Evolutionary conservation across 768 basidiomycete species (phyloP).

Genomic region (Pleurotus ostreatus): DNA sequence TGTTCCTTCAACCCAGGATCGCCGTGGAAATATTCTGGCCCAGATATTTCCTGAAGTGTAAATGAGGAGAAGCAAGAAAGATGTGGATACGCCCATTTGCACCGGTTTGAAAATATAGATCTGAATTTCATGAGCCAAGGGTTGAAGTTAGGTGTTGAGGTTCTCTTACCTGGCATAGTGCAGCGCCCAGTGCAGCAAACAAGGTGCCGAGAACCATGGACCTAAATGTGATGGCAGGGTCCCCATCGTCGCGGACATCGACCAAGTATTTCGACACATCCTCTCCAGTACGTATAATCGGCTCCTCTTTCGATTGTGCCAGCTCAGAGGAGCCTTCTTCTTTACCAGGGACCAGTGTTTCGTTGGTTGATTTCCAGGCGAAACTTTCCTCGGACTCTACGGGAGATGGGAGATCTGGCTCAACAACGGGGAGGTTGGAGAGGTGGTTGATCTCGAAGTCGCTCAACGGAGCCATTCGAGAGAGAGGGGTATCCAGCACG

Average conservation of each 20-base stretch:
- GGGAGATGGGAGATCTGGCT: slow-evolving; percentile 2
- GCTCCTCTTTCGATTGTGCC: slow-evolving; percentile 8
- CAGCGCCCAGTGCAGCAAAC: slow-evolving; percentile 40
- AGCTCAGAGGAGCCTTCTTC: not conserved
- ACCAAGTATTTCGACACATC: slow-evolving; percentile 35
- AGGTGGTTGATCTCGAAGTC: slow-evolving; percentile 8
- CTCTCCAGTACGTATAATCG: slow-evolving; percentile 16
- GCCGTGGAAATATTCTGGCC: slow-evolving; percentile 41
- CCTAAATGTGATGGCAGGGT: slow-evolving; percentile 37
- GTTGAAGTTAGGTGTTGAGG: no score
- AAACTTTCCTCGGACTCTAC: slow-evolving; percentile 6
- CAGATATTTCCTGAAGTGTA: slow-evolving; percentile 49
- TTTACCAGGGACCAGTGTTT: slow-evolving; percentile 2
- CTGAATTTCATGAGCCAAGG: no score
- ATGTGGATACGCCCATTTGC: slow-evolving; percentile 44
- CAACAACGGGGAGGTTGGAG: slow-evolving; percentile 1
- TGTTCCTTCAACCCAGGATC: slow-evolving; percentile 38
- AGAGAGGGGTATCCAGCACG: not conserved
- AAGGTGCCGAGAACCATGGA: slow-evolving; percentile 38
- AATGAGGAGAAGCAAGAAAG: slow-evolving; percentile 54
- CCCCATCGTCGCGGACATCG: slow-evolving; percentile 39
- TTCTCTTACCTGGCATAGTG: slow-evolving; percentile 22
- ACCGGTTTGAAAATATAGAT: slow-evolving; percentile 60
- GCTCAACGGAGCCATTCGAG: slow-evolving; percentile 9
- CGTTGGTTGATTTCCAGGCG: slow-evolving; percentile 4